These are phyloP conservation scores for Neurospora sp. DNA, from an alignment of 495 filamentous ascomycete species.

Conservation along the genomic window DNA sequence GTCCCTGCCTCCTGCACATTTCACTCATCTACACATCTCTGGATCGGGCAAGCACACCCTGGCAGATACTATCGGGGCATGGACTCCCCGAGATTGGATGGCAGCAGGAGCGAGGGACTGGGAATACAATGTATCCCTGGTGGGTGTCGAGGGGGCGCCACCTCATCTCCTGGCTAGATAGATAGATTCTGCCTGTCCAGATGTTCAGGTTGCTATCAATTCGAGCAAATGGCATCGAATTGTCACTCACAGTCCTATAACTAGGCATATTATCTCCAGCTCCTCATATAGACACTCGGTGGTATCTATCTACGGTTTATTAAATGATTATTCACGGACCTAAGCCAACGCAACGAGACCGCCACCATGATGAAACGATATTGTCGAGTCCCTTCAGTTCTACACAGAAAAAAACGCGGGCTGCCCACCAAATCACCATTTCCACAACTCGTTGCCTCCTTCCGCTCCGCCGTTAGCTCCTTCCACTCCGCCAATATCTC, in stretches of 20 bases:
- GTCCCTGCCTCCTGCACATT: background rate
- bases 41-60: background rate
- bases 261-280: background rate
- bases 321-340: too few species aligned
- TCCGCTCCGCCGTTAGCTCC: background rate
- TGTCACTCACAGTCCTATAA: too few species aligned
- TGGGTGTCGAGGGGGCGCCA: background rate
- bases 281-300: too few species aligned
- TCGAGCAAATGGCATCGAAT: too few species aligned
- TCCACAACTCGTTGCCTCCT: background rate
- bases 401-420: background rate
- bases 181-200: background rate
- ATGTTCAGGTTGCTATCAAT: too few species aligned
- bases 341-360: background rate
- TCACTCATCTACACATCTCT: background rate
- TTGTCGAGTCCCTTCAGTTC: background rate
- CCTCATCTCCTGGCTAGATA: background rate
- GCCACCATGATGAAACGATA: background rate
- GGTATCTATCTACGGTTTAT: too few species aligned
- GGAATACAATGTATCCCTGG: background rate
- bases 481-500: background rate
- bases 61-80: background rate
- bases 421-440: background rate
- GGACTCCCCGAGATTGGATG: background rate
- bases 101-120: background rate